Base-by-base conservation (phyloP, 495 filamentous ascomycete species). In the Xylaria grammica region DNA sequence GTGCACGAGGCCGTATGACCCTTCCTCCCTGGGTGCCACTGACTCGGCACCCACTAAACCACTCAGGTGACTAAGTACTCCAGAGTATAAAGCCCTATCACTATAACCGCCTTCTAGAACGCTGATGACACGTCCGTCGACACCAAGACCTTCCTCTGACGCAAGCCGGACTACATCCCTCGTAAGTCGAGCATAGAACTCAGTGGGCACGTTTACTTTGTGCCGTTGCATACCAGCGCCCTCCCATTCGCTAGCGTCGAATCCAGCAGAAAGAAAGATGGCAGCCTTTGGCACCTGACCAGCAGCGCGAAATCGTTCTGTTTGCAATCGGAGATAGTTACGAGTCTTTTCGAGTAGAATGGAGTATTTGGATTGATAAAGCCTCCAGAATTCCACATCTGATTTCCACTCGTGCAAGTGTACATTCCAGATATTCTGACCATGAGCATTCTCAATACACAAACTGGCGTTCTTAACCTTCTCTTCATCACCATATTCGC, bases 221-320 rank as follows among this genome's bases (percentile, higher is more conserved):
- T 99, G 95, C 53, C 95, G 82, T 72, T 98, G 95, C 96, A 99
- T 98, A 1, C 90, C 91, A 3, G 81, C 73, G n/a, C 87, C 85
- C 74, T 99, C 95, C 86, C 91, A 94, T 72, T 98, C 91, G 69
- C 93, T 97, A 4, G 95, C 96, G 79, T 99, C 95, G 68, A 99
- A 99, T 0, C 95, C 95, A 0, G 95, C 94, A 34, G 93, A 97
- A 32, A 99, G 76, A 74, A 99, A 99, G 32, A 99, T 91, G 7
- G 93, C 93, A 8, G 90, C 92, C 69, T 88, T 92, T 34, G 93
- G 90, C 22, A 78, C 80, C 46, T 81, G 71, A 46, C 77, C 80
- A 22, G 79, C 69, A 38, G 76, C 74, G 11, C 79, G 78, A 13
- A 91, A 77, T 26, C 86, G 82, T 44, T 89, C 78, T 0, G 91